Evolutionary conservation across 805 yeast species (phyloP), one percentile per base, ranked within the genome.

Genomic region (Candida broadrunensis): DNA sequence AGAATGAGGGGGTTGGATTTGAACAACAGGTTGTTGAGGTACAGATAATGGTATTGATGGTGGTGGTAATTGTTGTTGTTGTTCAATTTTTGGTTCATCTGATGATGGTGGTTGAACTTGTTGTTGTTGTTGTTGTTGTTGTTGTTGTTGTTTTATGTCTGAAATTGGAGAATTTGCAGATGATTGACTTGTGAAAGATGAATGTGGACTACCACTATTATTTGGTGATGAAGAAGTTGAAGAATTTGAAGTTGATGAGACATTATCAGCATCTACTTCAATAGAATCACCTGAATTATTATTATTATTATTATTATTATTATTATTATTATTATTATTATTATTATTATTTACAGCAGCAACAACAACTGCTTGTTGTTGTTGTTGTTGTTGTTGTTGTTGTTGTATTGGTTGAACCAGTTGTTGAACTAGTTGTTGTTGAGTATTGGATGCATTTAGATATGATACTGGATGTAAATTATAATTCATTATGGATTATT

Each of bases 401-500:
- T 1, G 26, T 16, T 3, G 26, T 38, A 20, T 24, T 19, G 6
- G 34, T 17, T 3, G 42, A 25, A 26, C 24, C 39, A 20, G 42
- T 41, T 17, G 25, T 15, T 25, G 46, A 15, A 8, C 32, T 14
- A 1, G 26, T 16, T 3, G 26, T 38, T 38, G 42, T 18, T 12
- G 35, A 33, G 13, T 24, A 12, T 24, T 24, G 14, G 18, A 33
- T 12, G 74, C 73, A 53, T 70, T 70, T 33, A 70, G 60, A 44
- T 70, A 70, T 21, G 73, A 57, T 23, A 70, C 63, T n/a, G 75
- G 75, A 47, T 70, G 75, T 36, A 69, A 52, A 48, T 68, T 70
- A 50, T 66, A 70, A 45, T 67, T 67, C 67, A 67, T 63, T 15
- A 26, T 46, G 11, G 24, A 6, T 21, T 21, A 9, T 21, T 21